phyloP scores from a whole-genome alignment of 2,329 filamentous ascomycete species.

The Fusarium sp. region DNA sequence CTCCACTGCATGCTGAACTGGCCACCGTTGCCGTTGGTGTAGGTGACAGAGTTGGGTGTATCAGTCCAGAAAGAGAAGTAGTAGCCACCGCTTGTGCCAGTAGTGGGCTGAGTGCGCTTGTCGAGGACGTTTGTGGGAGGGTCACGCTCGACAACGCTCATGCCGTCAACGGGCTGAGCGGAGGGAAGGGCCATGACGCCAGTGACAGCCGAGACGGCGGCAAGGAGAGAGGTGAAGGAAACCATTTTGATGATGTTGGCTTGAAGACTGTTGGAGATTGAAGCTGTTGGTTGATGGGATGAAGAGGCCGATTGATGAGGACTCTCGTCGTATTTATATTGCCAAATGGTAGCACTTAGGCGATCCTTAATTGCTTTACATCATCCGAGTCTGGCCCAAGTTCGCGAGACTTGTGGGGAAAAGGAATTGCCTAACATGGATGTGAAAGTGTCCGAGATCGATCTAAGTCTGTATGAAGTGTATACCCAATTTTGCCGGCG shows the following conservation, averaged over 20 bases:
- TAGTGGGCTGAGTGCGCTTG: slow-evolving; percentile 49
- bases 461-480: neutral
- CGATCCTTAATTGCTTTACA: neutral
- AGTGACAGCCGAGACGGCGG: slow-evolving; percentile 29
- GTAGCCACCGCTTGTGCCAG: slow-evolving; percentile 50
- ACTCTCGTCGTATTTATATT: slow-evolving; percentile 22
- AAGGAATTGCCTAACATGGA: neutral
- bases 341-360: neutral
- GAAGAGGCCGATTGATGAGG: neutral
- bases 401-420: neutral
- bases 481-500: slow-evolving; percentile 23
- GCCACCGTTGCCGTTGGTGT: slow-evolving; percentile 56
- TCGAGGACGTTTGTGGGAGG: slow-evolving; percentile 35
- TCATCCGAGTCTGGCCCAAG: neutral
- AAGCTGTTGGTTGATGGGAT: neutral
- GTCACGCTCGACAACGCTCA: neutral
- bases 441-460: slow-evolving; percentile 4
- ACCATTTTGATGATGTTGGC: slow-evolving; percentile 26
- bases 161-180: neutral
- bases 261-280: neutral
- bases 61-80: slow-evolving; percentile 63
- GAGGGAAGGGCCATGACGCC: slow-evolving; percentile 35
- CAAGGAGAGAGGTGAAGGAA: slow-evolving; percentile 36
- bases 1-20: slow-evolving; percentile 58
- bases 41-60: slow-evolving; percentile 54